These are phyloP conservation scores for Arthrobotrys entomopaga DNA, from an alignment of 2,329 filamentous ascomycete species.

Conservation along the genomic window DNA sequence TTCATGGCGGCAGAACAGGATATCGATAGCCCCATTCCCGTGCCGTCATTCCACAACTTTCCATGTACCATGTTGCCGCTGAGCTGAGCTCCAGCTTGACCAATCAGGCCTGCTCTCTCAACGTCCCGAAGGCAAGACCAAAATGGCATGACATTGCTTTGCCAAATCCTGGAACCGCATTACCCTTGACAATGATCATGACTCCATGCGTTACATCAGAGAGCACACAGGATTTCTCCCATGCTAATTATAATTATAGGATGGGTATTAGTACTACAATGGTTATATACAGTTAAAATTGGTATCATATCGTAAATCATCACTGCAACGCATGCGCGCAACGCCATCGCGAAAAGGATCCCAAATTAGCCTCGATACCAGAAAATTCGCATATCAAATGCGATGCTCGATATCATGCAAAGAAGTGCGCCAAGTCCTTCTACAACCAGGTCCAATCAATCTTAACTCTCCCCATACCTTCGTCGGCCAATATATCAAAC, in stretches of 20 bases:
- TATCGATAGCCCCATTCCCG: background rate
- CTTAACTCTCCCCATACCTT: slow-evolving; percentile 63
- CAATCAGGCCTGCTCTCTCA: slow-evolving; percentile 9
- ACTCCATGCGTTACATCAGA: background rate
- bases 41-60: slow-evolving; percentile 1
- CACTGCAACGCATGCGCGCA: background rate
- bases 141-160: slow-evolving; percentile 15
- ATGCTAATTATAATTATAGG: background rate
- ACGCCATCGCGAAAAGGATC: slow-evolving; percentile 24
- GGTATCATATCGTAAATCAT: slow-evolving; percentile 32
- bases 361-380: too few relatives aligned
- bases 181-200: too few relatives aligned
- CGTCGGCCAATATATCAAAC: slow-evolving; percentile 66
- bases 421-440: background rate
- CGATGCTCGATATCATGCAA: background rate
- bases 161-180: too few relatives aligned
- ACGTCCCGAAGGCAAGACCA: background rate
- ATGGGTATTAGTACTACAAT: background rate
- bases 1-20: background rate
- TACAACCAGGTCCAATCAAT: slow-evolving; percentile 62
- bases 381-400: slow-evolving; percentile 17
- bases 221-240: background rate
- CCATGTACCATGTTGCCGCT: background rate
- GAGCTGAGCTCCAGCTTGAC: background rate
- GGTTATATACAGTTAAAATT: background rate